Base-by-base conservation (phyloP, 2,329 filamentous ascomycete genomes). In the Aspergillus luchuensis region DNA sequence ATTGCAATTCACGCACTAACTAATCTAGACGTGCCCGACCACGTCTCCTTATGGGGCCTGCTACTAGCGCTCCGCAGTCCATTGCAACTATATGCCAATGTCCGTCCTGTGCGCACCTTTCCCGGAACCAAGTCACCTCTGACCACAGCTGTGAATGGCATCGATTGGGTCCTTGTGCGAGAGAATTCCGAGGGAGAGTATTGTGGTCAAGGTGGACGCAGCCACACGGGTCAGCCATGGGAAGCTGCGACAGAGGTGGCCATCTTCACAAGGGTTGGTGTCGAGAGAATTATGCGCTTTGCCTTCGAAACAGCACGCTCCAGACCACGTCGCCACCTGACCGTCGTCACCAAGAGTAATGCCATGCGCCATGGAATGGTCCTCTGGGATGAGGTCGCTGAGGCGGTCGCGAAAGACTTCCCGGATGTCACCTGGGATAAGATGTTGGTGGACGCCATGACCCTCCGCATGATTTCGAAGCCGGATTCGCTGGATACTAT, bases 381-480 rank as follows among this genome's bases (percentile, higher is more conserved):
- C 0, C 77, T 85, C 62, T 85, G 83, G 83, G 83, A 85, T 65
- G 79, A 84, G 65, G 74, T 85, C 8, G 82, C 82, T 0, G 67
- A 68, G 0, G 75, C 78, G 47, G 79, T 85, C 0, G 73, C 79
- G 0, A 77, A 75, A 59, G 79, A 83, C 1, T 85, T 82, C 60
- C 78, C 80, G 0, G 81, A 84, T 62, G 82, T 85, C 1, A 73
- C 73, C 17, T 78, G 78, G 66, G 82, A 85, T 61, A 85, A 84
- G 69, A 84, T 84, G 82, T 74, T 84, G 8, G 83, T 85, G 1
- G 83, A 85, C 69, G 83, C 83, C 1, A 85, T 85, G 81, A 85
- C 82, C 3, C 79, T 80, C 43, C 74, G 82, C 13, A 85, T 84
- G 82, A 81, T 84, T 0, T 65, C 79, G n/a, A 78, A 82, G 48